Evolutionary conservation across 2,329 filamentous ascomycete species (phyloP), one percentile per base, ranked within the genome.

Genomic region (Pseudogymnoascus sp.): DNA sequence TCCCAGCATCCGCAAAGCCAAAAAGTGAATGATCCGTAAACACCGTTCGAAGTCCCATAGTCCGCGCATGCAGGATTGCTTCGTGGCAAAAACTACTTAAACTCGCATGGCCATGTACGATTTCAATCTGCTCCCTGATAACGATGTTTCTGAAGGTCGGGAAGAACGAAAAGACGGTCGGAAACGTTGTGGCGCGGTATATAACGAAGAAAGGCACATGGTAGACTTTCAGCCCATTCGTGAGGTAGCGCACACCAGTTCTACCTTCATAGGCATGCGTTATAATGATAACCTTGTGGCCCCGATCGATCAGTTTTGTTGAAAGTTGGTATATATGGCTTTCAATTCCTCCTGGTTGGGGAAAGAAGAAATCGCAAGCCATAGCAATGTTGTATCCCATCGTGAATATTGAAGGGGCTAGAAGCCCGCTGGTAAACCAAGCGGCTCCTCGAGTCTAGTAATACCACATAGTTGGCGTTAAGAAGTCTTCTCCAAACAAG

Each of bases 341-440:
- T 79, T 99, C 94, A 67, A 99, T 86, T 70, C 94, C 94, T 72
- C 94, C 92, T 60, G 94, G 93, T 72, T 97, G 93, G 12, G 94
- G 94, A 74, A 95, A 99, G 86, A 99, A 99, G 83, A 96, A 97
- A 81, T 99, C 94, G 83, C 93, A 92, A 75, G 97, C 90, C 94
- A 99, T 99, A 66, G 85, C 85, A 77, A 88, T 88, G 72, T 85
- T 87, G 75, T 87, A 88, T 76, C 70, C 69, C 71, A 72, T 73
- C 11, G 55, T 70, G 62, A 61, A 55, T 39, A 30, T 23, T 38
- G 38, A 60, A 19, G n/a, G 49, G 49, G 35, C 28, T 16, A 55
- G 28, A 33, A 55, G 49, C 49, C 49, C 49, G 49, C 49, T 55
- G 49, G 49, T 33, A 6, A 55, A 55, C 49, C 49, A 55, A 22